Percentiles rank a stretch among this genome's conserved stretches.
phyloP scores from a whole-genome alignment of 495 filamentous ascomycete genomes.

The Coniosporium apollinis region DNA sequence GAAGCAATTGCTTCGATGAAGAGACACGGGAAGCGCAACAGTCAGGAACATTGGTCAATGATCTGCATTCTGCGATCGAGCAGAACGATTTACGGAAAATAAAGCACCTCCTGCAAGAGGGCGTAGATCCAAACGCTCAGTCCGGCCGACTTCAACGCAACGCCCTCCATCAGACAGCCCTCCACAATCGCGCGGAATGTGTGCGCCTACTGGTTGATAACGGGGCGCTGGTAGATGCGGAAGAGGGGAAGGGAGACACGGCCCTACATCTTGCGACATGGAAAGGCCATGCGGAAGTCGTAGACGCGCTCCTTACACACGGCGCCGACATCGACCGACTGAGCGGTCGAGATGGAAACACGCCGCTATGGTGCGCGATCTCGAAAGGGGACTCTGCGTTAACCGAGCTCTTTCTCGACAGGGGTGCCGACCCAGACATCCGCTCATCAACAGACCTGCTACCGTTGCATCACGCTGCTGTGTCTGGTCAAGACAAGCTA shows the following conservation, averaged over 20 bases:
- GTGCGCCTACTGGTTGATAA: constrained; percentile 3
- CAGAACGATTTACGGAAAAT: too few species aligned
- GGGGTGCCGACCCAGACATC: constrained; percentile 4
- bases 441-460: constrained; percentile 3
- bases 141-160: constrained; percentile 8
- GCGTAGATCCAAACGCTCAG: too few species aligned
- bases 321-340: constrained; percentile 7
- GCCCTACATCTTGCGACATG: constrained; percentile 12
- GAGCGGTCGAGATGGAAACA: constrained; percentile 7
- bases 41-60: too few species aligned
- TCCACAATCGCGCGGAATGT: constrained; percentile 2
- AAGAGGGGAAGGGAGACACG: constrained; percentile 11
- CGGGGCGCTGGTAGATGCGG: constrained; percentile 4
- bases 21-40: too few species aligned
- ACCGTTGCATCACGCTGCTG: constrained; percentile 10
- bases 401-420: constrained; percentile 7
- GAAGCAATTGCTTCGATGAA: too few species aligned
- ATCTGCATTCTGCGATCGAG: too few species aligned
- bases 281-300: constrained; percentile 4
- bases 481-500: constrained; percentile 3
- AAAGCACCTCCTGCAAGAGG: too few species aligned
- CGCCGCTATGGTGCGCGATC: constrained; percentile 10
- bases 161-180: constrained; percentile 9
- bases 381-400: constrained; percentile 7
- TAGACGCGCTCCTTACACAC: constrained; percentile 4